Evolutionary conservation across 768 basidiomycete species (phyloP), one percentile per base, ranked within the genome.

Genomic region (Pulveroboletus ravenelii): DNA sequence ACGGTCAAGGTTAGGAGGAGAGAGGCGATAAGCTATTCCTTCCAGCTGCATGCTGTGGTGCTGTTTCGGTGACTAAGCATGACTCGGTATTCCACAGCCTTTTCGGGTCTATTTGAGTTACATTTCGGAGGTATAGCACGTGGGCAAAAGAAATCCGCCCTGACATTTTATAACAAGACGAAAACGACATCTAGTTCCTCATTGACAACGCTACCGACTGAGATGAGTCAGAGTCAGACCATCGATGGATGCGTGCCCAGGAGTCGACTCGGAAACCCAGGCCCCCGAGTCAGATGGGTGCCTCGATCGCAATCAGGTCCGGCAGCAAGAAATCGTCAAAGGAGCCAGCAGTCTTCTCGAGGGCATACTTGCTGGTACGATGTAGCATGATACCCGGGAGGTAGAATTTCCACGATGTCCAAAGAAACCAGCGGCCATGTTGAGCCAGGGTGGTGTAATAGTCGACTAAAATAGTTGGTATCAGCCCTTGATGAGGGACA

Each of bases 381-480:
- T 69, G 68, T 32, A 56, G 56, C 40, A 69, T 45, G 9, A 74
- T 60, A 36, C 74, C 66, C 0, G 85, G 85, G 17, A 77, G 66
- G 60, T 86, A 88, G 58, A 78, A 87, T 48, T 66, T 65, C 51
- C 74, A 70, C 5, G 78, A 78, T 54, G 86, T 89, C 87, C 87
- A 89, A 46, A 89, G 70, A 73, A 89, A 89, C 61, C 76, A 66
- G 36, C 87, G 80, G 20, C 83, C 76, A 60, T 87, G 78, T 57
- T 78, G 77, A 13, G 80, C 73, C 18, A 76, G 75, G 31, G 77
- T 81, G 62, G 78, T 80, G 51, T 87, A 80, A 60, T 85, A 88
- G 65, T 89, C 83, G 42, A 67, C 85, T 87, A 64, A 45, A 41
- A 49, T 18, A 29, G 1, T 32, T 29, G 10, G 34, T 30, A 44